Evolutionary conservation across 257 asterid genomes (phyloP).

Genomic region (Verbena officinalis): DNA sequence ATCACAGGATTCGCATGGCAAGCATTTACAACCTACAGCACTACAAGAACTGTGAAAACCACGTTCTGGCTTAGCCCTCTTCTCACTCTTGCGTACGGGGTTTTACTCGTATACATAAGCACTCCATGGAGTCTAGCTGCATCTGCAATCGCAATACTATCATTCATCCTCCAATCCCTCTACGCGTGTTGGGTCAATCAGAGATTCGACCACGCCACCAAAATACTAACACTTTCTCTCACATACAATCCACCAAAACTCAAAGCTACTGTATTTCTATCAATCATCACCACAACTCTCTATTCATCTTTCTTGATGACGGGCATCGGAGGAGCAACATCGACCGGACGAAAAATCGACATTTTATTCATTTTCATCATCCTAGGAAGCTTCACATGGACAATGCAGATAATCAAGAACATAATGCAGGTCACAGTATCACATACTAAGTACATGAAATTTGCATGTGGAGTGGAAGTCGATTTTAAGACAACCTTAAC

Average conservation of each 20-base stretch:
- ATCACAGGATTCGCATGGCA: slow-evolving; percentile 51
- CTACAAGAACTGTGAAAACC: slow-evolving; percentile 43
- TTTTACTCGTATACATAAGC: slow-evolving; percentile 52
- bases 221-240: slow-evolving; percentile 39
- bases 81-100: slow-evolving; percentile 47
- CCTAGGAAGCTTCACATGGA: slow-evolving; percentile 55
- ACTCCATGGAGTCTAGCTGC: slow-evolving; percentile 51
- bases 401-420: slow-evolving; percentile 50
- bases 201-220: slow-evolving; percentile 41
- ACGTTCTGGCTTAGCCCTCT: slow-evolving; percentile 68
- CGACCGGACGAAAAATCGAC: slow-evolving; percentile 37
- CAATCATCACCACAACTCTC: slow-evolving; percentile 34
- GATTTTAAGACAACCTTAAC: slow-evolving; percentile 37
- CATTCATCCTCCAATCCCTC: slow-evolving; percentile 46
- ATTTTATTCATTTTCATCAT: slow-evolving; percentile 45
- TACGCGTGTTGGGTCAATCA: slow-evolving; percentile 65
- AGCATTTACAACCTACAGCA: slow-evolving; percentile 32
- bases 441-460: slow-evolving; percentile 50
- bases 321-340: slow-evolving; percentile 57
- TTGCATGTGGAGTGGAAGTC: slow-evolving; percentile 47
- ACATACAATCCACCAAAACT: slow-evolving; percentile 45
- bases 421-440: slow-evolving; percentile 51
- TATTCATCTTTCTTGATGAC: slow-evolving; percentile 44
- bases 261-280: slow-evolving; percentile 29
- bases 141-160: slow-evolving; percentile 38